Base-by-base conservation (phyloP, 495 filamentous ascomycete genomes). In the Penicillium salamii region DNA sequence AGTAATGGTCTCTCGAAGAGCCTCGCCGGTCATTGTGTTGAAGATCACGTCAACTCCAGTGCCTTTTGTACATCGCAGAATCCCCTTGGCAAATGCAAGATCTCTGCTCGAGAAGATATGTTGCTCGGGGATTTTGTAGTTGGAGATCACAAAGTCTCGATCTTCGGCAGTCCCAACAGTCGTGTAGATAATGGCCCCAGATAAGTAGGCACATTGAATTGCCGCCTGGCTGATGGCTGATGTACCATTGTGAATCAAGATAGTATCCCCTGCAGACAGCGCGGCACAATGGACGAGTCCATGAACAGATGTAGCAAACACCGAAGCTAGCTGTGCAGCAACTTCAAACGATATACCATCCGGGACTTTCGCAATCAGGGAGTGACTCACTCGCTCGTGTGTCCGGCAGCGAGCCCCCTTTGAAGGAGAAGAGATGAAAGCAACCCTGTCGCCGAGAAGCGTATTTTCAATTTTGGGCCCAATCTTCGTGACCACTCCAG, bases 21-120 rank as follows among this genome's bases (percentile, higher is more conserved):
- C 49, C 15, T 80, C 71, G 0, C 75, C 72, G 0, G 63, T 48
- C 7, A 78, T 43, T 0, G 74, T 73, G 55, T 81, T 83, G 7
- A 84, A 57, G 2, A 84, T 67, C 3, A 79, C 59, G 42, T 86
- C 80, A 2, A 85, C 80, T 0, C 84, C 84, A 2, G 60, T 44
- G 1, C 69, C 70, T 0, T 69, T 49, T 0, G 82, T 87, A 33
- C 67, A 62, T 18, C 70, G 55, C 39, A 77, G 67, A 14, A 84
- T 52, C 14, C 71, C 72, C 29, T 70, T 60, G 0, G 62, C 59
- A 42, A 82, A 84, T 3, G 59, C 63, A 3, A 67, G 52, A 29
- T 77, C 72, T 32, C 71, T 61, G 41, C 68, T 78, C 24, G 72
- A 72, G 58, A 84, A 79, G 5, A 83, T 75, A 13, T 67, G 68